Base-by-base conservation (phyloP, 495 filamentous ascomycete species). In the Cercophora samala region DNA sequence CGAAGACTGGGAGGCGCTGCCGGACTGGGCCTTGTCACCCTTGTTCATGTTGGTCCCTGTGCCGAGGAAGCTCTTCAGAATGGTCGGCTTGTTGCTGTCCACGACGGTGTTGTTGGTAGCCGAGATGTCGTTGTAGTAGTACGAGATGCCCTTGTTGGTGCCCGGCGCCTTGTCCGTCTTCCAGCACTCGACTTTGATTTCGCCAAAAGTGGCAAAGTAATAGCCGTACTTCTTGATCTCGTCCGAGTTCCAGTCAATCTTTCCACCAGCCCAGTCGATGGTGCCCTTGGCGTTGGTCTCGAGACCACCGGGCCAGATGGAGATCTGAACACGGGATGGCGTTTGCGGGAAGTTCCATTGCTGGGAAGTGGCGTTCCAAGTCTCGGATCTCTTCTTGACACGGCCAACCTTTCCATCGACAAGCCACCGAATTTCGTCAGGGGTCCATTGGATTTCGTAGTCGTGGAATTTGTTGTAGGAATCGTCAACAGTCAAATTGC, bases 401-500 rank as follows among this genome's bases (percentile, higher is more conserved):
- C 95, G 93, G 64, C 88, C 85, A 52, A 87, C 82, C 25, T 87
- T 76, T 67, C 91, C 93, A 73, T 99, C 93, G 25, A 98, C 83
- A 63, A 83, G 84, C 96, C 96, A 99, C 58, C 84, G 88, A 68
- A 97, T 87, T 64, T 82, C 76, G 64, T 97, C 93, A 22, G 92
- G 91, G 17, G 88, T 88, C 95, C 95, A 99, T 75, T 93, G 89
- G 74, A 99, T 89, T 75, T 93, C 92, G 78, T 98, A 99, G 56
- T 88, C 89, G 81, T 98, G 95, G 77, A 83, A 92, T 63, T 96
- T 86, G 58, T 84, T 75, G 75, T 90, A 93, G 4, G 94, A 93
- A 73, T 95, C 83, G 22, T 83, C 53, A 3, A 88, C 77, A n/a
- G 84, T 80, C 62, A 90, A 85, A 72, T 96, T 94, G n/a, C 71